These are phyloP conservation scores for Limnanthes douglasii DNA, from an alignment of 345 rosid species.

Conservation along the genomic window DNA sequence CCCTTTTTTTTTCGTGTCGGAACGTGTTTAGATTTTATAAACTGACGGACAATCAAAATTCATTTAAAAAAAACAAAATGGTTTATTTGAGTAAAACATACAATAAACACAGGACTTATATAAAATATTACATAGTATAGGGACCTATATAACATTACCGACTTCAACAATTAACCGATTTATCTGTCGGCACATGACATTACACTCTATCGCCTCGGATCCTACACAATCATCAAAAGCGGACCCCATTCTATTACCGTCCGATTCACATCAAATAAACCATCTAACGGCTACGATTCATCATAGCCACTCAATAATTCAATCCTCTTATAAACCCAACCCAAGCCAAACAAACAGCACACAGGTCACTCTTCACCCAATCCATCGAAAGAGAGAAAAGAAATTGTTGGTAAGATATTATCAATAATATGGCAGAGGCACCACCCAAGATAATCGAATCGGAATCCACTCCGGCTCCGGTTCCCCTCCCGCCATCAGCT, in stretches of 20 bases:
- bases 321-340: too few relatives aligned
- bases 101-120: too few relatives aligned
- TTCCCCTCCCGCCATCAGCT: slow-evolving; percentile 14
- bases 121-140: too few relatives aligned
- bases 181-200: slow-evolving; percentile 38
- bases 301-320: background rate
- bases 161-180: slow-evolving; percentile 10
- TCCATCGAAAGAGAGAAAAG: background rate
- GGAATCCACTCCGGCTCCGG: slow-evolving; percentile 12
- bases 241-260: slow-evolving; percentile 11
- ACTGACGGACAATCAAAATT: too few relatives aligned
- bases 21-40: too few relatives aligned
- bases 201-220: slow-evolving; percentile 13
- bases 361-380: slow-evolving; percentile 7
- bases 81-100: too few relatives aligned
- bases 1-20: too few relatives aligned
- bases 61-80: too few relatives aligned
- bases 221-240: slow-evolving; percentile 3
- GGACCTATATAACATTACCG: too few relatives aligned
- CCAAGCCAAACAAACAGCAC: too few relatives aligned
- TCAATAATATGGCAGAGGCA: slow-evolving; percentile 44
- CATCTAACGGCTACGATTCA: slow-evolving; percentile 19
- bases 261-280: slow-evolving; percentile 10
- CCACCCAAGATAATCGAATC: slow-evolving; percentile 16
- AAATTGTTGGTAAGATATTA: background rate